These are phyloP conservation scores for Populus davidiana DNA, from an alignment of 345 rosid genomes.

Conservation along the genomic window DNA sequence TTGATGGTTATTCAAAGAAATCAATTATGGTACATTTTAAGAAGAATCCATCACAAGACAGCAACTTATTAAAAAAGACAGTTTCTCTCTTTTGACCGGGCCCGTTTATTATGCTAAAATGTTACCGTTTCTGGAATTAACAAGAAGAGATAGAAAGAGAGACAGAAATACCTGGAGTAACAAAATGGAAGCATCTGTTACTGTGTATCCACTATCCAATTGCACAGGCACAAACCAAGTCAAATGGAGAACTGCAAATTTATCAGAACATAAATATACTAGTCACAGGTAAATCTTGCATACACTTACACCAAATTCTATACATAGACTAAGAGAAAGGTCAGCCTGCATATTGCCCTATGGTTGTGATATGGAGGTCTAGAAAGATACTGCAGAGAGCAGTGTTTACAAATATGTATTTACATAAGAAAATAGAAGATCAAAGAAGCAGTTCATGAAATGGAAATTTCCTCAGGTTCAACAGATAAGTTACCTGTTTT, in stretches of 20 bases:
- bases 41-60: neutral
- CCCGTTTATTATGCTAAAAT: neutral
- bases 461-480: neutral
- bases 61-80: neutral
- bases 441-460: neutral
- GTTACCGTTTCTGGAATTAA: neutral
- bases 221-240: neutral
- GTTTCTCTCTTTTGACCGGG: neutral
- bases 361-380: neutral
- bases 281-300: neutral
- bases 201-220: slow-evolving; percentile 1
- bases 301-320: neutral
- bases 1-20: neutral
- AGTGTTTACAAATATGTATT: neutral
- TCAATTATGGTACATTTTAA: neutral
- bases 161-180: slow-evolving; percentile 24
- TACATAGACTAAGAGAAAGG: neutral
- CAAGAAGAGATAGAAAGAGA: neutral
- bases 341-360: neutral
- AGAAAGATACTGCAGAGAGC: neutral
- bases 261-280: neutral
- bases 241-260: slow-evolving; percentile 15
- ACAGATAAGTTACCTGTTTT: neutral
- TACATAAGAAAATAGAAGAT: neutral
- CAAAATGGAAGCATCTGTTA: neutral